Base-by-base conservation (phyloP, 2,329 filamentous ascomycete genomes). In the Chaetomium sp. region DNA sequence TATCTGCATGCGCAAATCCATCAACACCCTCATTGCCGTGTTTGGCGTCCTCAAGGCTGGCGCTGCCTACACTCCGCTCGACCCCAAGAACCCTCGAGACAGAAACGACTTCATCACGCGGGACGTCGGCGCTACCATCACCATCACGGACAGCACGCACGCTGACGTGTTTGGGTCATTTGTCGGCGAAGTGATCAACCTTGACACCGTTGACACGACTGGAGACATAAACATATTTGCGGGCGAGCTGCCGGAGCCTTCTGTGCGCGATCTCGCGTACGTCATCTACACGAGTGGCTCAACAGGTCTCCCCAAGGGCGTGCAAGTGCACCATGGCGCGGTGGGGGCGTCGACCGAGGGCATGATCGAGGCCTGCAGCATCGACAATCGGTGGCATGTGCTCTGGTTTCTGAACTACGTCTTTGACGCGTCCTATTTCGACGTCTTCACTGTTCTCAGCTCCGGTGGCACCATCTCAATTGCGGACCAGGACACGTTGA, bases 11-110 rank as follows among this genome's bases (percentile, higher is more conserved):
- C 35, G 38, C 55, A 57, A 45, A 8, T 42, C 33, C n/a, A 42
- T 45, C 55, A 27, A 42, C 6, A 27, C 33, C 19, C n/a, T 57
- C 10, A 21, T 29, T 8, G 55, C 55, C 23, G 23, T 57, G 10
- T 47, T 57, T 47, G 55, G 55, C 12, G 55, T 57, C 10, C 35
- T 42, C 33, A 57, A 47, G 55, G n/a, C 55, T 9, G 55, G 55
- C 10, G 55, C 55, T 10, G 33, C 55, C 1, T 57, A 16, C 21
- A 45, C 35, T 9, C 55, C 55, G 21, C 33, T 57, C 6, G 38
- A 47, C 55, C 33, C 55, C 10, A 47, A 42, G 55, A 45, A 57
- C 23, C 55, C 55, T 16, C 10, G 21, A 1, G 55, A 57, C n/a
- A 12, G 55, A 23, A 45, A 45, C 23, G 13, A 23, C 8, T 57